Conservation (phyloP, 2,329 filamentous ascomycete species). For the Helminthosporium solani region DNA sequence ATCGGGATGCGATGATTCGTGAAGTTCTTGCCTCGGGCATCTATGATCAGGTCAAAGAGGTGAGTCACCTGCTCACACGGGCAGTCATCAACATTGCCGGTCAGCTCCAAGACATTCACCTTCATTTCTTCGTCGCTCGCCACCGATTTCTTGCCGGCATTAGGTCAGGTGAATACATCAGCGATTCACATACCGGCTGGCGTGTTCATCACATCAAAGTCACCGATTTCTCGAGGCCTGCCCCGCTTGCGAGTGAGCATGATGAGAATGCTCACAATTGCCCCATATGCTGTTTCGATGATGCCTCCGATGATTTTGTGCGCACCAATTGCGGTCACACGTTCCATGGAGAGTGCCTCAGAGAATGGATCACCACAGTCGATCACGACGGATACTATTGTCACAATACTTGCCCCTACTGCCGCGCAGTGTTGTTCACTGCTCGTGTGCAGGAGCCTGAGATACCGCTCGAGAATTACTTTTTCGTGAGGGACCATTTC, state of each 20-base stretch:
- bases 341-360: not conserved
- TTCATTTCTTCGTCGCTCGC: not conserved
- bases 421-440: too few relatives aligned
- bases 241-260: too few relatives aligned
- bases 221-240: too few relatives aligned
- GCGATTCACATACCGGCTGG: too few relatives aligned
- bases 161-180: not conserved
- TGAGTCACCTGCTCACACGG: not conserved
- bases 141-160: not conserved
- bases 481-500: too few relatives aligned
- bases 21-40: not conserved
- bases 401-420: too few relatives aligned
- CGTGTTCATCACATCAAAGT: too few relatives aligned
- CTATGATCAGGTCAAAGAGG: not conserved
- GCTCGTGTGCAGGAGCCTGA: too few relatives aligned
- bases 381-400: too few relatives aligned
- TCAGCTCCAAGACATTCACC: not conserved
- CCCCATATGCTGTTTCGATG: not conserved
- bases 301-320: not conserved
- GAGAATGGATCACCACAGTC: slow-evolving; percentile 3
- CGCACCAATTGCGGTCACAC: not conserved
- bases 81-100: not conserved
- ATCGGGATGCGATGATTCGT: not conserved
- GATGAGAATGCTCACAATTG: not conserved
- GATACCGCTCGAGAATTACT: too few relatives aligned